phyloP scores from a whole-genome alignment of 371 early-diverging fungal species.

The Apophysomyces ossiformis region DNA sequence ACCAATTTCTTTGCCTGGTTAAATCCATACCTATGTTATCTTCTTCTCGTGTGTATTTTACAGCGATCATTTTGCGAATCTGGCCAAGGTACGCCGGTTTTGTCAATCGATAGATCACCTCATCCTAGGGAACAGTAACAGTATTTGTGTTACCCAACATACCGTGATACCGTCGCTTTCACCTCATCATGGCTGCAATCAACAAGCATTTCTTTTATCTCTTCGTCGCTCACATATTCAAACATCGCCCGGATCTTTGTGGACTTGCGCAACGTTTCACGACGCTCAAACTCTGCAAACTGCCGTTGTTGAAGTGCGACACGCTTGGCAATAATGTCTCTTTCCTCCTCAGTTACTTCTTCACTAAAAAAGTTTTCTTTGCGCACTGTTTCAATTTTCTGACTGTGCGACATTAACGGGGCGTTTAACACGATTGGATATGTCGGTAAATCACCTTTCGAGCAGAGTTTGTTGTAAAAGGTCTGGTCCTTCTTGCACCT shows the following conservation, averaged over 20 bases:
- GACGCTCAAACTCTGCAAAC: conserved; percentile 78
- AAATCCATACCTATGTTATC: conserved; percentile 27
- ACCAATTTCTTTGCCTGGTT: neutral
- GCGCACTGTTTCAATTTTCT: conserved; percentile 78
- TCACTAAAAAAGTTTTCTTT: conserved; percentile 85
- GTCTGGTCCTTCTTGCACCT: neutral
- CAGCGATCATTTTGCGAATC: conserved; percentile 74
- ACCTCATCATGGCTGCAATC: conserved; percentile 82
- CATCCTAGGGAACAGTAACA: conserved; percentile 45
- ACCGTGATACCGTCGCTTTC: neutral
- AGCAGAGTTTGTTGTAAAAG: neutral
- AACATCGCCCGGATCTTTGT: conserved; percentile 72
- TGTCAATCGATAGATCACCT: conserved; percentile 75
- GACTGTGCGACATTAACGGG: conserved; percentile 44
- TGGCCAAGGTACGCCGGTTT: conserved; percentile 66
- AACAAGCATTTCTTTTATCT: conserved; percentile 78
- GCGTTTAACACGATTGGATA: neutral
- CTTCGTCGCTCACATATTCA: conserved; percentile 77
- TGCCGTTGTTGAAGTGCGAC: conserved; percentile 85
- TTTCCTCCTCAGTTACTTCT: conserved; percentile 84
- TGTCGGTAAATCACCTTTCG: neutral
- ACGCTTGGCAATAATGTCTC: conserved; percentile 81
- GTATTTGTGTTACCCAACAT: neutral
- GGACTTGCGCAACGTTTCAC: conserved; percentile 73
- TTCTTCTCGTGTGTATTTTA: conserved; percentile 48